Base-by-base conservation (phyloP, 1,139 yeast genomes). In the Taphrina betulina region DNA sequence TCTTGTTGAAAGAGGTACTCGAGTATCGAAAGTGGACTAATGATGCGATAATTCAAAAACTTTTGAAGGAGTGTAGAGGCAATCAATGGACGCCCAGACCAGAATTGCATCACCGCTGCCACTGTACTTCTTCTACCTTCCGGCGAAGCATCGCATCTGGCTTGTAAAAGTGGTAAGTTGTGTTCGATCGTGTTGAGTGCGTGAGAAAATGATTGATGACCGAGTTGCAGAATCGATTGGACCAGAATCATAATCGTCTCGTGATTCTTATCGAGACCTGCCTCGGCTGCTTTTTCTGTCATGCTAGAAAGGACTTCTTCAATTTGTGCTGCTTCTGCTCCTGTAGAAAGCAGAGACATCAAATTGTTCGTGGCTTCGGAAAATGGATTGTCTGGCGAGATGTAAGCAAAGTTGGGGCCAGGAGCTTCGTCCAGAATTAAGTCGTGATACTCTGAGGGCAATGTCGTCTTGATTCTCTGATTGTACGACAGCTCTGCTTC, bases 201-300 rank as follows among this genome's bases (percentile, higher is more conserved):
- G 58, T 95, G 95, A 22, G 95, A 86, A 45, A 90, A 78, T 0
- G 97, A 89, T 67, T 97, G 79, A 45, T 88, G 84, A 23, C 97
- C 96, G 60, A 89, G 82, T 65, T 82, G 83, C 46, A 94, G 85
- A 57, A 88, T 76, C 0, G 85, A 76, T 65, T 87, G 90, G 62
- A 84, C 76, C 22, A 89, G 70, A 24, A 86, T 71, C 19, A 16
- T 23, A 8, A 50, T 5, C 3, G 70, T 69, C 16, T 58, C 60
- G 10, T 64, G 17, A 17, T 57, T 58, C 14, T 44, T 51, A 5
- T 40, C 42, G 5, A 19, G 52, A 5, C 37, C 57, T 12, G 17
- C 34, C 16, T 44, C 59, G 14, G 60, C 58, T 45, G 64, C 59
- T 38, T 67, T 67, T 17, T 69, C 70, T 45, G 65, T 68, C 28